phyloP scores from a whole-genome alignment of 179 eudicot genomes.

The Beta corolliflora region DNA sequence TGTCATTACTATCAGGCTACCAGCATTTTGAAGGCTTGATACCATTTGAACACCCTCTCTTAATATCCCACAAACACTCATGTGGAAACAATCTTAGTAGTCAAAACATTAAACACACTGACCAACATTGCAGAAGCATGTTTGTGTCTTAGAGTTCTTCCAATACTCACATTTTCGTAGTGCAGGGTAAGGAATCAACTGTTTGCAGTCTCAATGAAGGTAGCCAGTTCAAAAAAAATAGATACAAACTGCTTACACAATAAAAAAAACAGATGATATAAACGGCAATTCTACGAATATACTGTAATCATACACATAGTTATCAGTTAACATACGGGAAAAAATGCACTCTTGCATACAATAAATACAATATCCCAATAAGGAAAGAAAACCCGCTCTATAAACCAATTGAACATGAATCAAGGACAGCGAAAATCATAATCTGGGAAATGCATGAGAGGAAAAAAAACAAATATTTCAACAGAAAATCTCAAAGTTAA shows the following conservation, averaged over 20 bases:
- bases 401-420: not conserved
- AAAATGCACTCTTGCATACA: not conserved
- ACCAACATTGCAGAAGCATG: not conserved
- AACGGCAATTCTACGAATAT: not conserved
- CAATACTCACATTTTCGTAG: not conserved
- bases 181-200: slow-evolving; percentile 1
- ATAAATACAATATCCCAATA: not conserved
- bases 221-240: not conserved
- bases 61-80: not conserved
- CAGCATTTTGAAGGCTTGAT: not conserved
- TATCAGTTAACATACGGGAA: no score
- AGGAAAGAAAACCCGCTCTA: not conserved
- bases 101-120: not conserved
- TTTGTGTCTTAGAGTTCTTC: not conserved
- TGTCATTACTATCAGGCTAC: not conserved
- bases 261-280: no score
- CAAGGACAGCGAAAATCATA: not conserved
- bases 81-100: not conserved
- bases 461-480: not conserved
- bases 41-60: not conserved
- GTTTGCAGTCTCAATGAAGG: not conserved
- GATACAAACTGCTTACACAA: no score
- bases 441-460: not conserved
- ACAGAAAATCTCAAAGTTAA: not conserved
- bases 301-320: not conserved